Conservation (phyloP, 805 yeast species). For the Alloascoidea africana region DNA sequence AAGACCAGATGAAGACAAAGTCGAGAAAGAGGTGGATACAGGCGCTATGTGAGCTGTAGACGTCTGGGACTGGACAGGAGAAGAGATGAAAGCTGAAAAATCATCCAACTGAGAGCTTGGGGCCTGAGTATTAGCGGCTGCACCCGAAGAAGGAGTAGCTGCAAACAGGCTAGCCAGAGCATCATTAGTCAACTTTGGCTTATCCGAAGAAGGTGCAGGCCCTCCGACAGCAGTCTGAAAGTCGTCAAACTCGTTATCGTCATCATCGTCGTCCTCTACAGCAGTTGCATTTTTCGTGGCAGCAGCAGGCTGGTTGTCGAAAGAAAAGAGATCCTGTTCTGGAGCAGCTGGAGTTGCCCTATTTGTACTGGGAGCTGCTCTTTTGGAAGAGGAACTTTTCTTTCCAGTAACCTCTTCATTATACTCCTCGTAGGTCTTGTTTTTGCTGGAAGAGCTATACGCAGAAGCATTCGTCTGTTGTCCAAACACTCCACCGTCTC, state of each 20-base stretch:
- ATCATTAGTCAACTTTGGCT: conserved; percentile 5
- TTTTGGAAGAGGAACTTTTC: not conserved
- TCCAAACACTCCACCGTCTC: conserved; percentile 21
- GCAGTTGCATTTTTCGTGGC: conserved; percentile 11
- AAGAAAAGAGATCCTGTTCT: conserved; percentile 11
- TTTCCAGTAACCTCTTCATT: conserved; percentile 15
- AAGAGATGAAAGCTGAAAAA: conserved; percentile 7
- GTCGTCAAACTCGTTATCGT: conserved; percentile 48
- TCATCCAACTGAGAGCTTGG: no score
- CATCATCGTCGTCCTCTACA: conserved; percentile 37
- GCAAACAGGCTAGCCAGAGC: conserved; percentile 11
- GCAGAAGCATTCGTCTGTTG: conserved; percentile 10
- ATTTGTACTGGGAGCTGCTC: conserved; percentile 2
- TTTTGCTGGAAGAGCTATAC: not conserved
- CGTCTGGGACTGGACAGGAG: conserved; percentile 4
- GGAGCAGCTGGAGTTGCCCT: conserved; percentile 7
- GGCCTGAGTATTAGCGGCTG: conserved; percentile 5
- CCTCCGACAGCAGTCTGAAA: conserved; percentile 35
- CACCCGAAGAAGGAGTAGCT: conserved; percentile 5
- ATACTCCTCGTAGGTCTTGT: conserved; percentile 7
- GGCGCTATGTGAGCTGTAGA: not conserved
- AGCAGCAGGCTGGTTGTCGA: conserved; percentile 12
- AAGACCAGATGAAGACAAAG: not conserved
- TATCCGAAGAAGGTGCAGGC: conserved; percentile 4
- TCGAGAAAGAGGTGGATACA: not conserved